Percentiles rank a stretch among this genome's conserved stretches.
Conservation (phyloP, 208 protist genomes). For the Wallacemonas sp. region DNA sequence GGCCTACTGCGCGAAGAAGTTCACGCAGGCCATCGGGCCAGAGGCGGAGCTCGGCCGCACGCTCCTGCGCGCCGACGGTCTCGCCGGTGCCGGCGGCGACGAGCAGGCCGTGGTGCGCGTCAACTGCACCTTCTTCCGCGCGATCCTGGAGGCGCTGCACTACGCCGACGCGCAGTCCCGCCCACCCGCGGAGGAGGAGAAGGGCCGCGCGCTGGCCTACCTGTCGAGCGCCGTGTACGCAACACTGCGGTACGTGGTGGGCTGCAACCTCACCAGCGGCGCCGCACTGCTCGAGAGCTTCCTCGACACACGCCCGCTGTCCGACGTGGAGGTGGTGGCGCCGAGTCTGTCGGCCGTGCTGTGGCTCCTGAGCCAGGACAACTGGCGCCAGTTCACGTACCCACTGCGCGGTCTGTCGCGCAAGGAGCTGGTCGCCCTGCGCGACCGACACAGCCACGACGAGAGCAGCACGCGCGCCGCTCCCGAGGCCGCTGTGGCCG, state of each 20-base stretch:
- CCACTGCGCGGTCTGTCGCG: conserved; percentile 50
- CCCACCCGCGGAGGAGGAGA: conserved; percentile 71
- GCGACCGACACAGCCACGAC: conserved; percentile 25
- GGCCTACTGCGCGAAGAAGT: conserved; percentile 83
- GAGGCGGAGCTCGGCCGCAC: conserved; percentile 50
- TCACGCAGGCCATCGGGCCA: conserved; percentile 32
- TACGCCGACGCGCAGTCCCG: conserved; percentile 81
- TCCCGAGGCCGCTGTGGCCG: neutral
- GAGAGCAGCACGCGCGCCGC: conserved; percentile 9
- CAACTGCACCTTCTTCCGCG: conserved; percentile 64
- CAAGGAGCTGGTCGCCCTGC: conserved; percentile 34
- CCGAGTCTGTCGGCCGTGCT: conserved; percentile 75
- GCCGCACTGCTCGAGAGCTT: conserved; percentile 48
- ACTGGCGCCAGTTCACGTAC: conserved; percentile 43
- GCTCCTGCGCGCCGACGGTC: conserved; percentile 24
- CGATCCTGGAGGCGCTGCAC: conserved; percentile 68
- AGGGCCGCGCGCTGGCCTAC: conserved; percentile 50
- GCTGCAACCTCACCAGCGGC: conserved; percentile 60
- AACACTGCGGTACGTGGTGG: conserved; percentile 78
- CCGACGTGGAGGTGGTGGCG: conserved; percentile 33
- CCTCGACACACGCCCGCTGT: conserved; percentile 64
- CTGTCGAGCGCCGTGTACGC: conserved; percentile 68
- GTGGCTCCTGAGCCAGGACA: conserved; percentile 62
- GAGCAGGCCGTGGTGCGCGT: conserved; percentile 38
- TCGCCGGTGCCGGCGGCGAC: conserved; percentile 1